Percentiles rank a stretch among this genome's conserved stretches.
These are phyloP conservation scores for Comarum palustre DNA, from an alignment of 306 rosid genomes.

Conservation along the genomic window DNA sequence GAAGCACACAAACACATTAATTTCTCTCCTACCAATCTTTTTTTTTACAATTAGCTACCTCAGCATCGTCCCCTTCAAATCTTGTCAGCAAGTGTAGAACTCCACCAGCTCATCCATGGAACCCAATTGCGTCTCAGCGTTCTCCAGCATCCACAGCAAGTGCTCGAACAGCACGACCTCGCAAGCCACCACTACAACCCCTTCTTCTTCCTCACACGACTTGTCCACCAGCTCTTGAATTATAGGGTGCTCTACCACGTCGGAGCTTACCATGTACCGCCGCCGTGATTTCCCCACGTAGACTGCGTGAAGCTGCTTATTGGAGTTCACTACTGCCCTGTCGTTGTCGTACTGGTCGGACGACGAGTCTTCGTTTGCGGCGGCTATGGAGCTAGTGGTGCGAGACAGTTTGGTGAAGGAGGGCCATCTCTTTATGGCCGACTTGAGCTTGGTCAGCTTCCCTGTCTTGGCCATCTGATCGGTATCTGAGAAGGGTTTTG, in stretches of 20 bases:
- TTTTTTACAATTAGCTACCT: constrained; percentile 20
- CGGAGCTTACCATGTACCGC: constrained; percentile 59
- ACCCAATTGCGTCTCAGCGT: constrained; percentile 62
- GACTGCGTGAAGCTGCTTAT: constrained; percentile 44
- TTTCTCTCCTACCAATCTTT: constrained; percentile 16
- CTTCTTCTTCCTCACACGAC: constrained; percentile 27
- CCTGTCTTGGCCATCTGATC: constrained; percentile 65
- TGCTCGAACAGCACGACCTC: constrained; percentile 94
- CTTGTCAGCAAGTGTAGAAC: constrained; percentile 59
- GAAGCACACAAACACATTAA: not conserved
- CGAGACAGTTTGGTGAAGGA: constrained; percentile 67
- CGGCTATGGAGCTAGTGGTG: constrained; percentile 35
- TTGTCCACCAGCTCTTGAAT: constrained; percentile 74
- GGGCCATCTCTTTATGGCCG: constrained; percentile 77
- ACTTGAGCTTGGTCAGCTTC: constrained; percentile 77
- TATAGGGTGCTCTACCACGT: constrained; percentile 65
- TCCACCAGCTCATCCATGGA: constrained; percentile 77
- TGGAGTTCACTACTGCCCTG: not conserved
- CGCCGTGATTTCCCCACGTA: constrained; percentile 76
- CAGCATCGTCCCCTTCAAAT: not conserved
- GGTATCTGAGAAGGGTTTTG: constrained; percentile 21
- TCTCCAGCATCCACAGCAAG: constrained; percentile 85
- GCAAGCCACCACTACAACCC: constrained; percentile 52
- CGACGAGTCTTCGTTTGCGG: constrained; percentile 8
- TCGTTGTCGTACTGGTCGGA: not conserved